Evolutionary conservation across 78 protist genomes (phyloP).

Genomic region (Dictyostelium intermedium): DNA sequence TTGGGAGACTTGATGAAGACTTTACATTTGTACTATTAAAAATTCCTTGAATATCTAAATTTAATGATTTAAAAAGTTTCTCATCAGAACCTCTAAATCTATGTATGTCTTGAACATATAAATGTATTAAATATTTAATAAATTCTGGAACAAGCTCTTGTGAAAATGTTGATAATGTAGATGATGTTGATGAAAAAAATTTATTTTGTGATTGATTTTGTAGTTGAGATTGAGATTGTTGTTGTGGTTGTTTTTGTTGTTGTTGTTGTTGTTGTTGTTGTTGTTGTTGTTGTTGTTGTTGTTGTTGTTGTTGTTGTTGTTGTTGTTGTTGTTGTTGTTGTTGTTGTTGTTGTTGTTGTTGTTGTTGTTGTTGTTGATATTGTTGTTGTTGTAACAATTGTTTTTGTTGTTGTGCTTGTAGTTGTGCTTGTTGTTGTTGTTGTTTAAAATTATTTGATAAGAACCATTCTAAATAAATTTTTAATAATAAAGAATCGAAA

Average conservation of each 20-base stretch:
- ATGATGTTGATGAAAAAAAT: constrained; percentile 17
- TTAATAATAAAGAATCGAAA: constrained; percentile 40
- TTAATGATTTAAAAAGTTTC: constrained; percentile 43
- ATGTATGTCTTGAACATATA: constrained; percentile 68
- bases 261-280: neutral
- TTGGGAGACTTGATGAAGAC: neutral
- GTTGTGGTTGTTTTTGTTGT: neutral
- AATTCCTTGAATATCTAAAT: constrained; percentile 40
- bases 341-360: neutral
- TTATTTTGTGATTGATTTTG: neutral
- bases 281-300: neutral
- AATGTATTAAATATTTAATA: constrained; percentile 41
- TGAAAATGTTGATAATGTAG: neutral
- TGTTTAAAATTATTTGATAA: constrained; percentile 4
- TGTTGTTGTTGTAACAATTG: constrained; percentile 4
- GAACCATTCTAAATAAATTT: constrained; percentile 70
- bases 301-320: neutral
- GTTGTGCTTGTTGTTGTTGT: neutral
- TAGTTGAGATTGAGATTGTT: neutral
- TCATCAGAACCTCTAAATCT: constrained; percentile 63
- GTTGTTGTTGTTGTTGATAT: neutral
- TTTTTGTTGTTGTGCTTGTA: neutral
- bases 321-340: constrained; percentile 11
- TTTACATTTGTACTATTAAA: neutral
- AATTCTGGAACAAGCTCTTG: constrained; percentile 30